phyloP scores from a whole-genome alignment of 2,329 filamentous ascomycete genomes.

The Verticillium longisporum region DNA sequence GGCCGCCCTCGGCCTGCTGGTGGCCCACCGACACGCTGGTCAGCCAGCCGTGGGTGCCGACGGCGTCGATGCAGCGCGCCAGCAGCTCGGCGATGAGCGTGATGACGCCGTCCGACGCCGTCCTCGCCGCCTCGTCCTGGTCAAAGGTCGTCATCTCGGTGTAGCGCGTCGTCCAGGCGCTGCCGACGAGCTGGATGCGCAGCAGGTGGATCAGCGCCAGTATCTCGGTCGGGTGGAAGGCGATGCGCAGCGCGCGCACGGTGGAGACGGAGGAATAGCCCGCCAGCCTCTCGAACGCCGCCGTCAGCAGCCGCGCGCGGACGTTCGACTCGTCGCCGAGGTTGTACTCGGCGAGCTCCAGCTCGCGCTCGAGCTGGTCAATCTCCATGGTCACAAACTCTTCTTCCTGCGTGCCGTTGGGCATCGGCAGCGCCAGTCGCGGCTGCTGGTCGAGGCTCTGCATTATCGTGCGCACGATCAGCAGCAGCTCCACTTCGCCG shows the following conservation, averaged over 20 bases:
- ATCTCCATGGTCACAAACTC: constrained; percentile 43
- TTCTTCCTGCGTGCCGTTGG: constrained; percentile 16
- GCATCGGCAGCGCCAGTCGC: constrained; percentile 10
- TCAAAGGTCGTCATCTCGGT: constrained; percentile 49
- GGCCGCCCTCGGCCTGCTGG: constrained; percentile 44
- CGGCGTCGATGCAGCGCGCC: constrained; percentile 66
- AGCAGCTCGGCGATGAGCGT: constrained; percentile 65
- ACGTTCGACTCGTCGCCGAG: constrained; percentile 57
- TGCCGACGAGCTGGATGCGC: constrained; percentile 64
- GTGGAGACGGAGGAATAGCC: constrained; percentile 55
- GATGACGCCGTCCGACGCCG: constrained; percentile 61
- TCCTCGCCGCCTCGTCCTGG: constrained; percentile 23
- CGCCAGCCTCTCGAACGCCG: constrained; percentile 64
- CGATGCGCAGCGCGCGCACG: constrained; percentile 55
- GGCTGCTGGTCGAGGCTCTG: constrained; percentile 51
- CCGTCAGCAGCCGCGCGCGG: constrained; percentile 57
- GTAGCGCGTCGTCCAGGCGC: constrained; percentile 70
- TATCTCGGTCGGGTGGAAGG: constrained; percentile 60
- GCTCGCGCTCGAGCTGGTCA: constrained; percentile 55
- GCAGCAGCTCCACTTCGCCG: constrained; percentile 58
- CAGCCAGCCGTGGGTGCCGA: constrained; percentile 70
- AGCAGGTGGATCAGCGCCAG: constrained; percentile 66
- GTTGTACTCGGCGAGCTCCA: constrained; percentile 62
- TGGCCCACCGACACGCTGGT: constrained; percentile 49
- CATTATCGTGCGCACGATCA: constrained; percentile 60